A percentile compares a stretch with the other conserved stretches of the same genome.
phyloP scores from a whole-genome alignment of 2,329 filamentous ascomycete species.

The Cladosporium colombiae region DNA sequence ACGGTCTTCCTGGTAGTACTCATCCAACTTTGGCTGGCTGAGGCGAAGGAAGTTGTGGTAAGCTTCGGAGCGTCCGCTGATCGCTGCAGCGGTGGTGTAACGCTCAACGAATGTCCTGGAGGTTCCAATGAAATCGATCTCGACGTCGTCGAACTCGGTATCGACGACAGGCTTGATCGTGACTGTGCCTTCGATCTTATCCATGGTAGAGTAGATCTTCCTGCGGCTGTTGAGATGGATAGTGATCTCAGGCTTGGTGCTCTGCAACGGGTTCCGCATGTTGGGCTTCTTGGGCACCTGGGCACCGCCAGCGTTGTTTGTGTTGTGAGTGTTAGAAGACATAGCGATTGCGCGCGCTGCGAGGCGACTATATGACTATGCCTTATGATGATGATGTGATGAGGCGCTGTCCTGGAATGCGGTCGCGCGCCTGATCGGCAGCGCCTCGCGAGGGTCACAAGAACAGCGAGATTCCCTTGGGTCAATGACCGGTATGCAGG shows the following conservation, averaged over 20 bases:
- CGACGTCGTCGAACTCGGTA: slow-evolving; percentile 58
- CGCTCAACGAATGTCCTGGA: slow-evolving; percentile 58
- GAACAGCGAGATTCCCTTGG: slow-evolving; percentile 3
- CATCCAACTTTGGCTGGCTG: slow-evolving; percentile 58
- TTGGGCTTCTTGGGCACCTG: slow-evolving; percentile 13
- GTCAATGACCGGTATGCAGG: slow-evolving; percentile 1
- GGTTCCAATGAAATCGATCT: slow-evolving; percentile 59
- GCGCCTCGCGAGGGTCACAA: slow-evolving; percentile 14
- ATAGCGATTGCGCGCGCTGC: slow-evolving; percentile 11
- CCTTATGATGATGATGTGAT: background rate
- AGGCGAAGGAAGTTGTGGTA: slow-evolving; percentile 63
- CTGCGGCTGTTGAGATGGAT: slow-evolving; percentile 43
- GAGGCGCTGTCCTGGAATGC: slow-evolving; percentile 9
- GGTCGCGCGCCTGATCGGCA: slow-evolving; percentile 18
- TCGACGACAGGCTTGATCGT: slow-evolving; percentile 53
- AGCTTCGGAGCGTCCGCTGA: slow-evolving; percentile 57
- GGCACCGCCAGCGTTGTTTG: background rate
- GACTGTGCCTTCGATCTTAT: slow-evolving; percentile 57
- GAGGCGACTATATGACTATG: background rate
- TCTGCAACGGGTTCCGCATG: slow-evolving; percentile 26
- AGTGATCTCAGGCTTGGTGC: slow-evolving; percentile 43
- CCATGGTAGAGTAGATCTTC: slow-evolving; percentile 58
- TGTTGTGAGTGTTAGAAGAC: background rate
- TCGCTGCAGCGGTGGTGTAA: slow-evolving; percentile 52
- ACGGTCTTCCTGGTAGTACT: slow-evolving; percentile 54